phyloP scores from a whole-genome alignment of 2,329 filamentous ascomycete genomes.

The Pyricularia sp. region DNA sequence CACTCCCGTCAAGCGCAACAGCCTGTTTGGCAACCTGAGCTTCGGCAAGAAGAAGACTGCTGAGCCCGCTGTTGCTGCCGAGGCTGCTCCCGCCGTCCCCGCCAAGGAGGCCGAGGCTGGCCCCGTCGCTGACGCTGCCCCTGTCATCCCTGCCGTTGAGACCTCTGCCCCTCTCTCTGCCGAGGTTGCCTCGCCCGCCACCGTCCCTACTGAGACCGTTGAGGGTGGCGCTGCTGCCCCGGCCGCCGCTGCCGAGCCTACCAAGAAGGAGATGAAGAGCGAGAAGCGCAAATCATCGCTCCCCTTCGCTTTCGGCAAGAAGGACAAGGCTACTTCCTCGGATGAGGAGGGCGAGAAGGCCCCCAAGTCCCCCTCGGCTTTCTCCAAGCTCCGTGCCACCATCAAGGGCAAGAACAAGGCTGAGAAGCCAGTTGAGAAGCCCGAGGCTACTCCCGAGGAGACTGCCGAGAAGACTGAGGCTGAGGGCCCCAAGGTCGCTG shows the following conservation, averaged over 20 bases:
- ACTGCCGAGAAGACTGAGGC: slow-evolving; percentile 12
- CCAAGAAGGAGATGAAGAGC: slow-evolving; percentile 57
- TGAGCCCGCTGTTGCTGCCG: slow-evolving; percentile 28
- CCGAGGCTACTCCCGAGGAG: slow-evolving; percentile 26
- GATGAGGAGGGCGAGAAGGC: slow-evolving; percentile 54
- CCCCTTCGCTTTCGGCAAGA: slow-evolving; percentile 70
- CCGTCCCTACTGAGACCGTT: slow-evolving; percentile 36
- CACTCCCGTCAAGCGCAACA: slow-evolving; percentile 42
- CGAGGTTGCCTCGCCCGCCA: slow-evolving; percentile 39
- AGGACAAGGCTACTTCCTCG: slow-evolving; percentile 49
- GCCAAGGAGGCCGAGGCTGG: slow-evolving; percentile 34
- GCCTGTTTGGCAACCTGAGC: slow-evolving; percentile 46
- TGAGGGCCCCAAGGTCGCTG: slow-evolving; percentile 23
- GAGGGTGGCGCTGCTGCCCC: slow-evolving; percentile 28
- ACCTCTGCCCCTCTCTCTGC: slow-evolving; percentile 45
- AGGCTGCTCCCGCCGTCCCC: slow-evolving; percentile 29
- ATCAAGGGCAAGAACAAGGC: slow-evolving; percentile 37
- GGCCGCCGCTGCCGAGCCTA: slow-evolving; percentile 33
- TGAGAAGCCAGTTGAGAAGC: slow-evolving; percentile 30
- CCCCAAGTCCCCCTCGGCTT: slow-evolving; percentile 36
- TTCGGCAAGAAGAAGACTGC: slow-evolving; percentile 51
- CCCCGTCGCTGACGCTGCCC: slow-evolving; percentile 40
- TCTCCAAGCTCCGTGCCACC: slow-evolving; percentile 52
- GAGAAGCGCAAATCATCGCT: slow-evolving; percentile 76
- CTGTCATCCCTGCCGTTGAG: slow-evolving; percentile 51